These are phyloP conservation scores for Candida mesenterica DNA, from an alignment of 1,139 yeast species.

Conservation along the genomic window DNA sequence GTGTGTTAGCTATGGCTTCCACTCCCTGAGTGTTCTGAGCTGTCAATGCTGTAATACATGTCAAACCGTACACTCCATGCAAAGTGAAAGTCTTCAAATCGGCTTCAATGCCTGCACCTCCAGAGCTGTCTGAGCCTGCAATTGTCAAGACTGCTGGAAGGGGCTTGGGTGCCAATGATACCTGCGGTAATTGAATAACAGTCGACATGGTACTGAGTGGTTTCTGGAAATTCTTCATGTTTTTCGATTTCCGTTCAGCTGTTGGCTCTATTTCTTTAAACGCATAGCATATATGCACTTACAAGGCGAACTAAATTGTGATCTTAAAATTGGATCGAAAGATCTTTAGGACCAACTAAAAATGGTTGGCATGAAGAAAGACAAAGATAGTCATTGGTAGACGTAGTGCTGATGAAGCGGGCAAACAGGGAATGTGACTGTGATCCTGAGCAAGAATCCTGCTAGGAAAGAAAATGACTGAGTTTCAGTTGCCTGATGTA, in stretches of 20 bases:
- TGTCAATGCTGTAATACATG: constrained; percentile 79
- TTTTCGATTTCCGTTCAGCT: neutral
- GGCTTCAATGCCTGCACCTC: constrained; percentile 96
- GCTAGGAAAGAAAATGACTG: too few species aligned
- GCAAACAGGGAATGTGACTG: too few species aligned
- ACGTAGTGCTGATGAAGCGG: too few species aligned
- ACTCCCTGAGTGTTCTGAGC: constrained; percentile 79
- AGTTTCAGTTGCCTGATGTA: too few species aligned
- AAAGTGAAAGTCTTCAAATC: constrained; percentile 82
- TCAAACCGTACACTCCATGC: constrained; percentile 76
- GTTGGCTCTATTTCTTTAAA: neutral
- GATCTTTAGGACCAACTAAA: too few species aligned
- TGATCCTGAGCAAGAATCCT: too few species aligned
- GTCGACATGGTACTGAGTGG: neutral
- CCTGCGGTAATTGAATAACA: neutral
- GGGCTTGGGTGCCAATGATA: neutral
- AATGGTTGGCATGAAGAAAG: too few species aligned
- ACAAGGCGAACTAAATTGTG: too few species aligned
- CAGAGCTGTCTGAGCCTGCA: constrained; percentile 88
- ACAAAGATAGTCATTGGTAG: too few species aligned
- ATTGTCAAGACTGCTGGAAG: constrained; percentile 55
- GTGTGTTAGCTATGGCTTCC: constrained; percentile 45
- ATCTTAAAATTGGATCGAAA: too few species aligned
- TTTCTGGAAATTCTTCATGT: neutral
- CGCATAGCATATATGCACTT: too few species aligned